Percentiles rank a stretch among this genome's conserved stretches.
Conservation (phyloP, 306 rosid species). For the Trifolium pratense region DNA sequence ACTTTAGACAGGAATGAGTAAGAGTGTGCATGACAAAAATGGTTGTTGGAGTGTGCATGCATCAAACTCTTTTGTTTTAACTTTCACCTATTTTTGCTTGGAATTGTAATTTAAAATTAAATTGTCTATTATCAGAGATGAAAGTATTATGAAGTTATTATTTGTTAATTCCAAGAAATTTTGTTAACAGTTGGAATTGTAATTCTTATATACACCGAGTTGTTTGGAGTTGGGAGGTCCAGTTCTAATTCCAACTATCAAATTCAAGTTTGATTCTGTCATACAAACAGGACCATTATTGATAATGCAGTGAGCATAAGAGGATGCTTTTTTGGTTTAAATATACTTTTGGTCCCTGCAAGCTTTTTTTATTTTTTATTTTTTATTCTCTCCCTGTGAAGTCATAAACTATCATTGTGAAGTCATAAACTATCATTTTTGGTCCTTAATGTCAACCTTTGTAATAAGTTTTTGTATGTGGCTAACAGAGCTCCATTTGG, state of each 20-base stretch:
- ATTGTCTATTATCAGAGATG: not conserved
- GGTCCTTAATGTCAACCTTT: no score
- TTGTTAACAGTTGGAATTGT: not conserved
- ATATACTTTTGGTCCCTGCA: not conserved
- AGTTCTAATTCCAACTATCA: not conserved
- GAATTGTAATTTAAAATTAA: conserved; percentile 5
- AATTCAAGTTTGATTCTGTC: not conserved
- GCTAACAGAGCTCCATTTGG: no score
- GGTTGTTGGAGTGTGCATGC: conserved; percentile 3
- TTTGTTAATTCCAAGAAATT: not conserved
- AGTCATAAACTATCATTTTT: no score
- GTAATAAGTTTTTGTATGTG: no score
- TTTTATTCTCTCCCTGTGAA: no score
- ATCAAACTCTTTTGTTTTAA: not conserved
- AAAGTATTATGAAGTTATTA: not conserved
- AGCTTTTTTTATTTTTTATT: no score
- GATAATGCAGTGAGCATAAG: not conserved
- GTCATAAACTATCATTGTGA: no score
- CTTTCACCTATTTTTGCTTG: not conserved
- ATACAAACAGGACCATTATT: not conserved
- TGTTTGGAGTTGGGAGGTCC: not conserved
- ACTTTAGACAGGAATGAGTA: not conserved
- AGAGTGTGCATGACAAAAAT: not conserved
- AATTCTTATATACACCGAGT: not conserved
- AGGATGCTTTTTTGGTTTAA: conserved; percentile 8